Conservation (phyloP, 176 grass and related monocot species). For the Oropetium thomaeum region DNA sequence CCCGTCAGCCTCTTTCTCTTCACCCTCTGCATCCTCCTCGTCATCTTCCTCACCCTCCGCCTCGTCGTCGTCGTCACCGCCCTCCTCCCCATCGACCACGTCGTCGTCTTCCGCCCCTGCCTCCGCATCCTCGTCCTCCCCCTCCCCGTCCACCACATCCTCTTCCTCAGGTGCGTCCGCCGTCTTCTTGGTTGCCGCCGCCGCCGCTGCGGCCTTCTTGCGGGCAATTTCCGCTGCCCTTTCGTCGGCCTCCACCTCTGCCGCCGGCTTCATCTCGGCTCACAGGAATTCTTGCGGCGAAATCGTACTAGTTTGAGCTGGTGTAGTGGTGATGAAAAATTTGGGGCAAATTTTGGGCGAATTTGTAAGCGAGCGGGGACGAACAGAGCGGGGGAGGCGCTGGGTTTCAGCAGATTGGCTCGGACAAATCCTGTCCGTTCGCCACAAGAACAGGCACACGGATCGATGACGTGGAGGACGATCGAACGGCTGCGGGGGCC, state of each 20-base stretch:
- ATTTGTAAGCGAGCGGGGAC: conserved; percentile 50
- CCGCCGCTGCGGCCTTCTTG: conserved; percentile 31
- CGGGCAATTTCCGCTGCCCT: conserved; percentile 32
- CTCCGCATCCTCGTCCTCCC: background rate
- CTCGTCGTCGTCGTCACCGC: background rate
- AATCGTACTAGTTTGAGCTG: conserved; percentile 7
- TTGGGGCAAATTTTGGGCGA: conserved; percentile 39
- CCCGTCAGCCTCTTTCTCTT: background rate
- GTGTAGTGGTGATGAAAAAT: background rate
- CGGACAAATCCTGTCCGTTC: conserved; percentile 21
- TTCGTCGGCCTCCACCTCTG: conserved; percentile 37
- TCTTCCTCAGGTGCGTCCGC: background rate
- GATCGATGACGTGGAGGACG: conserved; percentile 31
- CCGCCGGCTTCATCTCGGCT: conserved; percentile 42
- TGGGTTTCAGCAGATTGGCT: conserved; percentile 31
- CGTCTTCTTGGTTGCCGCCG: conserved; percentile 19
- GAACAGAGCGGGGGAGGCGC: conserved; percentile 27
- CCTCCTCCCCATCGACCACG: background rate
- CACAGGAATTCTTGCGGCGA: background rate
- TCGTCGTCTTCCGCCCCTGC: conserved; percentile 19
- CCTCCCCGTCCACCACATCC: conserved; percentile 26
- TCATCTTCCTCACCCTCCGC: conserved; percentile 3
- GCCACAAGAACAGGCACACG: conserved; percentile 46
- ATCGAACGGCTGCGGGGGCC: conserved; percentile 28
- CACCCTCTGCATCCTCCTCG: conserved; percentile 13